Evolutionary conservation across 192 early-diverging fungal genomes (phyloP).

Genomic region (Thoreauomyces humboldtii): DNA sequence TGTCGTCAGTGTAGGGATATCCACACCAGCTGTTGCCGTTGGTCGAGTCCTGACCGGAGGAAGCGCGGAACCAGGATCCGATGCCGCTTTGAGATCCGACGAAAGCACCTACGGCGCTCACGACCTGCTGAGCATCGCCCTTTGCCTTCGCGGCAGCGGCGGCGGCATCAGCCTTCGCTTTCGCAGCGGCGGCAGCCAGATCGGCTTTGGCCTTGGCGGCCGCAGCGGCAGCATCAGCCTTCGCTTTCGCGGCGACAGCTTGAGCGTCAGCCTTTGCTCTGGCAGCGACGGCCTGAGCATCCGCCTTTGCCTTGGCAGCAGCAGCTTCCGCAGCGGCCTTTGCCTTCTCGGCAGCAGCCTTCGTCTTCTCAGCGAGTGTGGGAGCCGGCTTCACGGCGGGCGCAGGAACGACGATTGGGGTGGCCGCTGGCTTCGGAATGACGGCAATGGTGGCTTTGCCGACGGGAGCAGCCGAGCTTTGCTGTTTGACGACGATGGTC

Average conservation of each 20-base stretch:
- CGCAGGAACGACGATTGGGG: background rate
- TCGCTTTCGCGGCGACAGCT: background rate
- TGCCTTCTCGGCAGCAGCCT: background rate
- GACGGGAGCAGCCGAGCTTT: too few relatives aligned
- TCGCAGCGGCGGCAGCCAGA: background rate
- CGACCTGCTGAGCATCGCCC: too few relatives aligned
- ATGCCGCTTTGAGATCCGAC: constrained; percentile 3
- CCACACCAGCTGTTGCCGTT: constrained; percentile 27
- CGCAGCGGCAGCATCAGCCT: constrained; percentile 3
- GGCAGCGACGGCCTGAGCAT: background rate
- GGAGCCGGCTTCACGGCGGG: background rate
- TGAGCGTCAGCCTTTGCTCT: background rate
- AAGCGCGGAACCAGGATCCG: constrained; percentile 24
- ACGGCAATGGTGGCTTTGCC: too few relatives aligned
- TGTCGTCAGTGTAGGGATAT: constrained; percentile 29
- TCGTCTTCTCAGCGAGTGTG: background rate
- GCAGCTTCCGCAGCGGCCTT: background rate
- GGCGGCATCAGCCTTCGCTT: background rate
- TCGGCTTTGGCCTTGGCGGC: too few relatives aligned
- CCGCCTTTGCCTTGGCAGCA: background rate
- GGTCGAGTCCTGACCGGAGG: constrained; percentile 8
- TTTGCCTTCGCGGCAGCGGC: background rate
- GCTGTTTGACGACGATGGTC: too few relatives aligned
- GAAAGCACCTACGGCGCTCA: background rate
- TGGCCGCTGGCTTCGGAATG: background rate